Conservation (phyloP, 2,329 filamentous ascomycete species). For the Akanthomyces dipterigenus region DNA sequence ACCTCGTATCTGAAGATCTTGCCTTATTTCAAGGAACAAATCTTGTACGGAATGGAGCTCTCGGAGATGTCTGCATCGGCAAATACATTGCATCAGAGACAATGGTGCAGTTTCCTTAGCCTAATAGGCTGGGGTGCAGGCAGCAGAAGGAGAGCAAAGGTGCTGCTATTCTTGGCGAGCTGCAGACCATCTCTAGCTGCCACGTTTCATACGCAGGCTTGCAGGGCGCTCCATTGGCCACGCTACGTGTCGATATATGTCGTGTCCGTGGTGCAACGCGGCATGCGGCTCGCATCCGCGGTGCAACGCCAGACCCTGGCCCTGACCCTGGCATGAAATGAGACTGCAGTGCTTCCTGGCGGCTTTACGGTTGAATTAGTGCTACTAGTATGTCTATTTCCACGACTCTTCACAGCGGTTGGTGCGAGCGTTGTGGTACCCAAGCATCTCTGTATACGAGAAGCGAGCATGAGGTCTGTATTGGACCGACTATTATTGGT, state of each 20-base stretch:
- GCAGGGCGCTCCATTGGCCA: background rate
- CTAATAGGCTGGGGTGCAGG: background rate
- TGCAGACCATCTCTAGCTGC: background rate
- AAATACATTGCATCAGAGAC: background rate
- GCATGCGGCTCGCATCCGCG: conserved; percentile 2
- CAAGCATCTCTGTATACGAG: background rate
- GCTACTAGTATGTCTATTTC: background rate
- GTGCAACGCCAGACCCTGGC: background rate
- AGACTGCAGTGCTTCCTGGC: background rate
- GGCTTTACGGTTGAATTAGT: background rate
- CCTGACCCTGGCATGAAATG: background rate
- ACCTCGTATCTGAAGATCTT: background rate
- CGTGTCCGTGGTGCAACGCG: conserved; percentile 11
- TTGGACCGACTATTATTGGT: background rate
- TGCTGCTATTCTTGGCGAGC: background rate
- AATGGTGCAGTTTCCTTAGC: background rate
- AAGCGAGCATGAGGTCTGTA: background rate
- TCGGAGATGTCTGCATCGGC: background rate
- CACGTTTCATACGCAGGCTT: conserved; percentile 5
- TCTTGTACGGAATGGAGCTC: too few species aligned
- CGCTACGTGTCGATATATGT: background rate
- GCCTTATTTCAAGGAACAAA: background rate
- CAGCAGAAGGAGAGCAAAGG: background rate
- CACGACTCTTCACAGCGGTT: background rate
- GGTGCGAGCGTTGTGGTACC: background rate